A percentile compares a stretch with the other conserved stretches of the same genome.
Evolutionary conservation across 257 asterid genomes (phyloP).

Genomic region (Gentiana dahurica): DNA sequence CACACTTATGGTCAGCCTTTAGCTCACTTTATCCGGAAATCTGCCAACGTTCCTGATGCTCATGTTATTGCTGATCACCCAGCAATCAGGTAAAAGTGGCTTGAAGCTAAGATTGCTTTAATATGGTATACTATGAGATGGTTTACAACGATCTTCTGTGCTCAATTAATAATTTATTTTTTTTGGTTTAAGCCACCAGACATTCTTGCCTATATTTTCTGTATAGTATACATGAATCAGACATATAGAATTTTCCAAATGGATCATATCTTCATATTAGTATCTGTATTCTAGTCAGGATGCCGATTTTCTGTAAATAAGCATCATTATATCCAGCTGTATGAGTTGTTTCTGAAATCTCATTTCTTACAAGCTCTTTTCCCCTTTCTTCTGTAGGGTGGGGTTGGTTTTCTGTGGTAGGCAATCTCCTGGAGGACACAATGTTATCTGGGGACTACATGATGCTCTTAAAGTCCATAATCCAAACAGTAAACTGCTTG

Average conservation of each 20-base stretch:
- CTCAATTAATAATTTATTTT: too few species aligned
- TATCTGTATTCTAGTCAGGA: background rate
- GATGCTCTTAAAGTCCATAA: slow-evolving; percentile 78
- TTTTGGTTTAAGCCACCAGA: too few species aligned
- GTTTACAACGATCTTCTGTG: too few species aligned
- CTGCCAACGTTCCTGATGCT: slow-evolving; percentile 75
- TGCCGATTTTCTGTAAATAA: background rate
- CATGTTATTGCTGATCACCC: slow-evolving; percentile 81
- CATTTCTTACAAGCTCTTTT: background rate
- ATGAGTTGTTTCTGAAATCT: background rate
- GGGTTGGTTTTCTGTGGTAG: slow-evolving; percentile 93
- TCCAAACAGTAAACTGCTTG: slow-evolving; percentile 61
- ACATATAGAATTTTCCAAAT: too few species aligned
- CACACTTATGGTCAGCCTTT: slow-evolving; percentile 81
- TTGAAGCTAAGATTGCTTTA: too few species aligned
- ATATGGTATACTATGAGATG: too few species aligned
- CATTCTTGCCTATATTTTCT: too few species aligned
- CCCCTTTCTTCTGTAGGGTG: slow-evolving; percentile 38
- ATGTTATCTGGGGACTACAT: slow-evolving; percentile 86
- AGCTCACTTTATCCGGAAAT: slow-evolving; percentile 74
- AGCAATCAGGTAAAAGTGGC: slow-evolving; percentile 40
- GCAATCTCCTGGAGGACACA: slow-evolving; percentile 99
- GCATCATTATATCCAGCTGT: background rate
- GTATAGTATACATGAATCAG: too few species aligned
- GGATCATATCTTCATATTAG: background rate